Conservation (phyloP, 495 filamentous ascomycete genomes). For the Penicillium manginii region DNA sequence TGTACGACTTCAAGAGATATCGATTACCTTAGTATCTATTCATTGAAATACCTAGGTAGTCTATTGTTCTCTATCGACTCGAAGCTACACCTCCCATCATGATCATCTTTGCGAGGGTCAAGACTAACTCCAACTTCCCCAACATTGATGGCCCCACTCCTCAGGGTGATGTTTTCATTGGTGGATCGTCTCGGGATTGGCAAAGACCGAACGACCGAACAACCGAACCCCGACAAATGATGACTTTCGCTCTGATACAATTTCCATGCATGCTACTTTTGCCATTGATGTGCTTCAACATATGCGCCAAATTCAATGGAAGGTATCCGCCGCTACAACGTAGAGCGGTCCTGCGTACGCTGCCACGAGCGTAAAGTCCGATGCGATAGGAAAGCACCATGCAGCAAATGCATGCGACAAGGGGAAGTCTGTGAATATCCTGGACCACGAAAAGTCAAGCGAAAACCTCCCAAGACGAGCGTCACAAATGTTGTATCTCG, state of each 20-base stretch:
- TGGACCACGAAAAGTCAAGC: conserved; percentile 29
- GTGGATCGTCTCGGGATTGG: neutral
- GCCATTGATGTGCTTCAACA: neutral
- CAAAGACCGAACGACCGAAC: conserved; percentile 11
- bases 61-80: no score
- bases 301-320: conserved; percentile 4
- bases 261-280: neutral
- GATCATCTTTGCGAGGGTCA: no score
- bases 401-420: conserved; percentile 29
- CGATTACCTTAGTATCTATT: no score
- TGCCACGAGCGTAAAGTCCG: conserved; percentile 44
- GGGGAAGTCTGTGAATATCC: conserved; percentile 38
- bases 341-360: conserved; percentile 39
- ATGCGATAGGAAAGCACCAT: conserved; percentile 39
- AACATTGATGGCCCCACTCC: neutral
- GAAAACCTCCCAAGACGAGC: conserved; percentile 28
- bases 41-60: no score
- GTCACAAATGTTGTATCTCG: conserved; percentile 26
- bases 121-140: no score
- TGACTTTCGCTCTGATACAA: neutral
- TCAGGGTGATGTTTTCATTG: neutral
- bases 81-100: no score
- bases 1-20: no score
- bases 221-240: conserved; percentile 2
- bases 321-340: conserved; percentile 26